phyloP scores from a whole-genome alignment of 768 basidiomycete species.

The Psilocybe subaeruginosa region DNA sequence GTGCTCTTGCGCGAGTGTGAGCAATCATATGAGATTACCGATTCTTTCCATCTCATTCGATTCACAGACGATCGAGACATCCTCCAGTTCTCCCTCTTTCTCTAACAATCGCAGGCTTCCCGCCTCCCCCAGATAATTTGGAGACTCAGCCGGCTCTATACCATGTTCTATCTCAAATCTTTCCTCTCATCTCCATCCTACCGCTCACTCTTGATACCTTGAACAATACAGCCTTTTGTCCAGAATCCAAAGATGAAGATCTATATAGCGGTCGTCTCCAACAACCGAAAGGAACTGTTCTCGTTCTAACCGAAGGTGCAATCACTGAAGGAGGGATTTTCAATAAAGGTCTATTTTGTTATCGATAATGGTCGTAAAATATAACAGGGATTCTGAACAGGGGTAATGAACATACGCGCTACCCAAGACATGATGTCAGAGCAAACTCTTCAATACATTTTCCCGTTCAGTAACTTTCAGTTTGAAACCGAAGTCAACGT shows the following conservation, averaged over 20 bases:
- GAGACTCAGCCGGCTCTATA: slow-evolving; percentile 49
- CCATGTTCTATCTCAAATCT: slow-evolving; percentile 55
- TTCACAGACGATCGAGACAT: slow-evolving; percentile 62
- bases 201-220: slow-evolving; percentile 65
- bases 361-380: not conserved
- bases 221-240: slow-evolving; percentile 60
- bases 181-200: slow-evolving; percentile 58
- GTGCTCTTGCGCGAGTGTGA: slow-evolving; percentile 64
- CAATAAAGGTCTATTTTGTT: slow-evolving; percentile 46
- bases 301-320: slow-evolving; percentile 68
- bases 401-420: slow-evolving; percentile 63
- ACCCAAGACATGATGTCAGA: slow-evolving; percentile 64
- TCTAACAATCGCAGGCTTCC: slow-evolving; percentile 66
- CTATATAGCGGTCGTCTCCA: slow-evolving; percentile 77
- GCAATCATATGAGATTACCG: slow-evolving; percentile 27
- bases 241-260: slow-evolving; percentile 72
- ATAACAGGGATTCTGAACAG: slow-evolving; percentile 33
- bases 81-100: slow-evolving; percentile 71
- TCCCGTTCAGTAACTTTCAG: slow-evolving; percentile 73
- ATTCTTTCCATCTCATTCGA: not conserved
- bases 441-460: slow-evolving; percentile 74
- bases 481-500: slow-evolving; percentile 79
- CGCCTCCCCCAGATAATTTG: slow-evolving; percentile 37
- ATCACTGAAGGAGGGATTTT: slow-evolving; percentile 69
- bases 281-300: slow-evolving; percentile 60